Conservation (phyloP, 768 basidiomycete species). For the Lentinula boryana region DNA sequence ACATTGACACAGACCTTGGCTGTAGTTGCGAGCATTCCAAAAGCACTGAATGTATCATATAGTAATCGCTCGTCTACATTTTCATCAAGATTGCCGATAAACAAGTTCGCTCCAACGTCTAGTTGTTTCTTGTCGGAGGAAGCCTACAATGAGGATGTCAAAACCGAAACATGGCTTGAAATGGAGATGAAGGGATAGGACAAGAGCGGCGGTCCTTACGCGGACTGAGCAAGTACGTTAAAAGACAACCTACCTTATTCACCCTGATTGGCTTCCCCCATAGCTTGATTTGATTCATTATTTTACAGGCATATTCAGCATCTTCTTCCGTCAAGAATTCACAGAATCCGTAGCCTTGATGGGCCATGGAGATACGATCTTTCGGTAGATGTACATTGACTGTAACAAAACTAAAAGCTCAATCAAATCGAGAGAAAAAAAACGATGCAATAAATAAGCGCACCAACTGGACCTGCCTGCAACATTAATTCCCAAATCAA, state of each 20-base stretch:
- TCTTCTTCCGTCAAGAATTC: conserved; percentile 99
- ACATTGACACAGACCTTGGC: conserved; percentile 57
- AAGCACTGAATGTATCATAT: conserved; percentile 94
- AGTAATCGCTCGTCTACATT: conserved; percentile 90
- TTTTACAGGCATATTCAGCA: conserved; percentile 99
- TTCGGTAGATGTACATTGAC: conserved; percentile 98
- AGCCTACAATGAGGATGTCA: conserved; percentile 45
- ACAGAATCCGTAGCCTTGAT: conserved; percentile 99
- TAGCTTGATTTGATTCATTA: conserved; percentile 99
- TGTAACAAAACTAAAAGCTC: conserved; percentile 21
- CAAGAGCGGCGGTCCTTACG: conserved; percentile 1
- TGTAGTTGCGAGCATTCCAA: conserved; percentile 88
- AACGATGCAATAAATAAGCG: conserved; percentile 23
- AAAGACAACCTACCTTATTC: conserved; percentile 74
- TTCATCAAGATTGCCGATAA: conserved; percentile 93
- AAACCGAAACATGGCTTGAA: neutral
- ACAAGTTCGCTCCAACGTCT: conserved; percentile 96
- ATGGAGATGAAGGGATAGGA: neutral
- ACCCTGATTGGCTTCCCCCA: conserved; percentile 99
- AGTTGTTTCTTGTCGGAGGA: conserved; percentile 98
- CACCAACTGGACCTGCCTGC: conserved; percentile 97
- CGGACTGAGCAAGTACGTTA: conserved; percentile 5
- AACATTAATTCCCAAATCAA: conserved; percentile 98
- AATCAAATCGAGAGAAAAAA: neutral
- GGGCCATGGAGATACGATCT: conserved; percentile 96